A percentile compares a stretch with the other conserved stretches of the same genome.
Conservation (phyloP, 768 basidiomycete genomes). For the Suillus bovinus region DNA sequence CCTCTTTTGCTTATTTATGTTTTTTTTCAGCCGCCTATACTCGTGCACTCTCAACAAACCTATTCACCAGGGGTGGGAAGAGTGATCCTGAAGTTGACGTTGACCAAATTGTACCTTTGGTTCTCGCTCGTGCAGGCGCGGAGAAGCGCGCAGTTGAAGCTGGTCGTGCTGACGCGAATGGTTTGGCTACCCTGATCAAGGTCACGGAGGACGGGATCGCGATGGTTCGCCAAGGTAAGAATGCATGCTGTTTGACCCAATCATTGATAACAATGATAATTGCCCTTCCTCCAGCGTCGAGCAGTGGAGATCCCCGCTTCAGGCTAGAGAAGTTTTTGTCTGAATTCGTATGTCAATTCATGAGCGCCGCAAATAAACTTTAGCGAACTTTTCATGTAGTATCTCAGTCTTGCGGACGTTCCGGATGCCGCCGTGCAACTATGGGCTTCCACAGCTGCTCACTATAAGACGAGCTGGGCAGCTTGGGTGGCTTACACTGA, state of each 20-base stretch:
- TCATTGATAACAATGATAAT: background rate
- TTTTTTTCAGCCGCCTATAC: conserved; percentile 52
- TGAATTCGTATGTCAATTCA: conserved; percentile 58
- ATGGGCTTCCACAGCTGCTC: conserved; percentile 67
- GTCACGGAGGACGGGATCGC: conserved; percentile 65
- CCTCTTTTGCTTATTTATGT: background rate
- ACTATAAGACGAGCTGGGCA: conserved; percentile 69
- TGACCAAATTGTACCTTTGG: conserved; percentile 64
- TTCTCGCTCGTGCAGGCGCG: conserved; percentile 64
- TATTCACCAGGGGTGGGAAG: conserved; percentile 41
- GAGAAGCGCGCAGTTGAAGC: conserved; percentile 57
- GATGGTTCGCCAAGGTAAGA: conserved; percentile 57
- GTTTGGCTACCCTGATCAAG: conserved; percentile 51
- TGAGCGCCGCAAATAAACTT: background rate
- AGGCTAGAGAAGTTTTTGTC: conserved; percentile 84
- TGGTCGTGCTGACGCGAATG: conserved; percentile 50
- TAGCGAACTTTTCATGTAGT: conserved; percentile 36
- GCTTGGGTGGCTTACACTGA: conserved; percentile 79
- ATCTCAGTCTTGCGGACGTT: conserved; percentile 43
- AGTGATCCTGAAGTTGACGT: conserved; percentile 42
- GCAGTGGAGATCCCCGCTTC: conserved; percentile 71
- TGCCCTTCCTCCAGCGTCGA: conserved; percentile 44
- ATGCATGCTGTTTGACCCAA: background rate
- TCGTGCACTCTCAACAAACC: conserved; percentile 53
- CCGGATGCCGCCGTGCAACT: conserved; percentile 57